Evolutionary conservation across 208 protist genomes (phyloP).

Genomic region (Acanthamoeba quina): DNA sequence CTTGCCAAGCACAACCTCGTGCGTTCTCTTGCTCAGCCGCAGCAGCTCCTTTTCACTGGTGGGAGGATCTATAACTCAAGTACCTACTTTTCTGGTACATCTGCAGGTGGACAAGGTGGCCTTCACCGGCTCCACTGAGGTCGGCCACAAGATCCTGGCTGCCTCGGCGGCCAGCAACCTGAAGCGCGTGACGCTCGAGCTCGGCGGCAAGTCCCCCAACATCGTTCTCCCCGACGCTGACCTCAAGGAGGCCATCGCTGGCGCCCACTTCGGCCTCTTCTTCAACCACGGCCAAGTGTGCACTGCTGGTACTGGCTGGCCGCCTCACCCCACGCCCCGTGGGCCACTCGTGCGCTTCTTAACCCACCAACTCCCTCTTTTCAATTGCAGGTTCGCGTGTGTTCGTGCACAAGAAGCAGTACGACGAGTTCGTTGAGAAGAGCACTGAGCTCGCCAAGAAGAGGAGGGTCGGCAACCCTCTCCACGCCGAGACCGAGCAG

Average conservation of each 20-base stretch:
- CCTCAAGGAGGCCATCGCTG: constrained; percentile 87
- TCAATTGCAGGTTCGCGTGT: constrained; percentile 8
- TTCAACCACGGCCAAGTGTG: constrained; percentile 73
- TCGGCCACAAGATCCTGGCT: constrained; percentile 88
- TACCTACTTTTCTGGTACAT: constrained; percentile 54
- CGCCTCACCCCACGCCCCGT: background rate
- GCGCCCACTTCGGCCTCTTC: constrained; percentile 81
- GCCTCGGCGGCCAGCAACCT: constrained; percentile 77
- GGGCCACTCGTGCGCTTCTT: background rate
- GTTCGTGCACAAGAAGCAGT: constrained; percentile 73
- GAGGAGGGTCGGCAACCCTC: constrained; percentile 85
- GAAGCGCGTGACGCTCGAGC: constrained; percentile 90
- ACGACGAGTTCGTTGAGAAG: constrained; percentile 72
- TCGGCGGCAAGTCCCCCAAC: constrained; percentile 94
- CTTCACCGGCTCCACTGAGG: constrained; percentile 93
- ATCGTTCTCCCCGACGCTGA: constrained; percentile 93
- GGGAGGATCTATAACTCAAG: background rate
- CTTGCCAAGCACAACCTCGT: constrained; percentile 84
- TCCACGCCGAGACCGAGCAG: constrained; percentile 82
- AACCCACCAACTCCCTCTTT: background rate
- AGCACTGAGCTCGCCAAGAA: constrained; percentile 84
- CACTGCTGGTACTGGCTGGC: constrained; percentile 23
- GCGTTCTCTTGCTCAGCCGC: background rate
- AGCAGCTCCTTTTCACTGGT: background rate
- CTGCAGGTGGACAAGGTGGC: constrained; percentile 93